These are phyloP conservation scores for Musa balbisiana DNA, from an alignment of 202 grass and related monocot genomes.

Conservation along the genomic window DNA sequence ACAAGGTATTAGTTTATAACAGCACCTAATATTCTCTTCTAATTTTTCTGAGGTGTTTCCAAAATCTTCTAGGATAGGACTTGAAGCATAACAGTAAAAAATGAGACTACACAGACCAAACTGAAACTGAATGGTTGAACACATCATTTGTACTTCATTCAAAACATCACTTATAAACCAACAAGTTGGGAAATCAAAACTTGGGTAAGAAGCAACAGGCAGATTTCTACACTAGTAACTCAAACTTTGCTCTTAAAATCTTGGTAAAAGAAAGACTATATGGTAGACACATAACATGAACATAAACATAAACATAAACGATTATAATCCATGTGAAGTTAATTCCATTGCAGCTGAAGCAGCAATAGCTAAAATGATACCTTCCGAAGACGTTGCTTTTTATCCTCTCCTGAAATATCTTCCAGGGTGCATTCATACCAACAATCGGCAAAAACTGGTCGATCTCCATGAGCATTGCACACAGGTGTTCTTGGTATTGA, in stretches of 20 bases:
- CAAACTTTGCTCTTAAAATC: not conserved
- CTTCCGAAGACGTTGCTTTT: constrained; percentile 94
- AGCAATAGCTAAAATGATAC: constrained; percentile 28
- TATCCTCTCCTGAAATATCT: constrained; percentile 87
- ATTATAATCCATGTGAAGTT: not conserved
- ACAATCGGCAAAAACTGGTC: constrained; percentile 83
- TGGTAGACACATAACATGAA: not conserved
- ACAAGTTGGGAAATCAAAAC: no score
- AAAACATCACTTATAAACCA: no score
- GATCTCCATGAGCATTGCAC: constrained; percentile 73
- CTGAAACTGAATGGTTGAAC: no score
- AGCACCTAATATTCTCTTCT: no score
- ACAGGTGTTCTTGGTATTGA: constrained; percentile 45
- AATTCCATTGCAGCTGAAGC: no score
- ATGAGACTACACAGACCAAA: no score
- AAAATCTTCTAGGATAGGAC: no score
- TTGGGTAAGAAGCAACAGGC: not conserved
- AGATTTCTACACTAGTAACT: not conserved
- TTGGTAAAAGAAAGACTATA: not conserved
- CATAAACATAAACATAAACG: not conserved
- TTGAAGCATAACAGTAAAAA: no score
- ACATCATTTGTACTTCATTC: no score
- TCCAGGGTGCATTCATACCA: constrained; percentile 94
- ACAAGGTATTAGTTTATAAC: no score
- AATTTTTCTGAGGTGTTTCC: no score